A percentile compares a stretch with the other conserved stretches of the same genome.
These are phyloP conservation scores for Conticribra guillardii DNA, from an alignment of 108 stramenopile genomes.

Conservation along the genomic window DNA sequence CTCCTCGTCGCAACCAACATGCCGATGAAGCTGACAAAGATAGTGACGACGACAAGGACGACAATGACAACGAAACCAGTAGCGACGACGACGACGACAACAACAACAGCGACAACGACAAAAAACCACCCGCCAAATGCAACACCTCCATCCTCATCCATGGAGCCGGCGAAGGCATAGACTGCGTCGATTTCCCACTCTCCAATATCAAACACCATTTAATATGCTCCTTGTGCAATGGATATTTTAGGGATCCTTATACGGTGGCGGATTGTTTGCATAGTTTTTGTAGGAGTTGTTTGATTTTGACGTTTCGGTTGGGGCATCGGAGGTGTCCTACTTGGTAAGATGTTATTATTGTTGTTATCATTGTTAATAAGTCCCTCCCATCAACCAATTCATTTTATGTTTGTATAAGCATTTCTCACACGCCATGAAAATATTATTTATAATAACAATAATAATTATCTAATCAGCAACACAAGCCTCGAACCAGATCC, in stretches of 20 bases:
- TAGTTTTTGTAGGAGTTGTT: conserved; percentile 72
- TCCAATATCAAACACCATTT: conserved; percentile 46
- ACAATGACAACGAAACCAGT: not conserved
- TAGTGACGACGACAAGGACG: not conserved
- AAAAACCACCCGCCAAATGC: not conserved
- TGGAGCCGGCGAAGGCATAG: not conserved
- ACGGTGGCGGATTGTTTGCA: conserved; percentile 75
- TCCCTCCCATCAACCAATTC: too few species aligned
- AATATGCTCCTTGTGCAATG: conserved; percentile 61
- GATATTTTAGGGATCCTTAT: conserved; percentile 69
- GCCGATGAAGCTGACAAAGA: not conserved
- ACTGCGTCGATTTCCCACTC: conserved; percentile 45
- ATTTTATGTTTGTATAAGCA: too few species aligned
- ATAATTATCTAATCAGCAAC: conserved; percentile 20
- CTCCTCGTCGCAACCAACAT: too few species aligned
- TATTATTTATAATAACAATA: not conserved
- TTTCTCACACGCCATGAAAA: not conserved
- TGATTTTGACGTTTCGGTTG: conserved; percentile 43
- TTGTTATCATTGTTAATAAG: too few species aligned
- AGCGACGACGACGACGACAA: not conserved
- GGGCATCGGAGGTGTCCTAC: conserved; percentile 50
- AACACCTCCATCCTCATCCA: not conserved
- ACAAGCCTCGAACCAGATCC: conserved; percentile 48
- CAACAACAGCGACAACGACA: not conserved
- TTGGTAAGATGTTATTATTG: conserved; percentile 28